Evolutionary conservation across 2,329 filamentous ascomycete genomes (phyloP).

Genomic region (Diaporthe australafricana): DNA sequence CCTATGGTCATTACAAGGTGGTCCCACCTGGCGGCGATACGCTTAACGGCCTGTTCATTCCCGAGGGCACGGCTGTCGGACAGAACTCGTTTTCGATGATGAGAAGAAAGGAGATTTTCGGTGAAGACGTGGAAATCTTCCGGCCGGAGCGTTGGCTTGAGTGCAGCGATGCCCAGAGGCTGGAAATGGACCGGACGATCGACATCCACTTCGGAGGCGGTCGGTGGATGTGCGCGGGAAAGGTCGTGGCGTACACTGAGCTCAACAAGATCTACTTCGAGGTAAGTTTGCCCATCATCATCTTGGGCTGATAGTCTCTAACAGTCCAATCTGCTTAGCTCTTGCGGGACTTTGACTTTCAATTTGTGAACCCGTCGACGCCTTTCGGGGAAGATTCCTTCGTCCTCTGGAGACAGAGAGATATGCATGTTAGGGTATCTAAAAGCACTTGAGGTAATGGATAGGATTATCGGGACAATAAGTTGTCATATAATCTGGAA

Average conservation of each 20-base stretch:
- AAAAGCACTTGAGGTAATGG: neutral
- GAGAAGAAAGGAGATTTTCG: slow-evolving; percentile 43
- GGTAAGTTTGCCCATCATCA: neutral
- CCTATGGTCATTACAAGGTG: slow-evolving; percentile 36
- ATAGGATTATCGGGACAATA: no score
- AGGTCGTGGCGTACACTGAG: slow-evolving; percentile 56
- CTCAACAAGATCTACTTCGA: slow-evolving; percentile 39
- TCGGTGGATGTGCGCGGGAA: slow-evolving; percentile 54
- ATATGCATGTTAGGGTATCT: slow-evolving; percentile 5
- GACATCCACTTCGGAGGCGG: slow-evolving; percentile 55
- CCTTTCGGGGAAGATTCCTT: neutral
- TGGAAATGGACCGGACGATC: slow-evolving; percentile 47
- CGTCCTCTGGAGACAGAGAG: slow-evolving; percentile 10
- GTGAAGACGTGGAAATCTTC: slow-evolving; percentile 68
- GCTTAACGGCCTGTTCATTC: slow-evolving; percentile 5
- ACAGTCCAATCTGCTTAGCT: neutral
- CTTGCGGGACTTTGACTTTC: slow-evolving; percentile 12
- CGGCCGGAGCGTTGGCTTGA: slow-evolving; percentile 69
- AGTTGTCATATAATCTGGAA: no score
- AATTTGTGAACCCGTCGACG: neutral
- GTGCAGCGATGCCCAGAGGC: slow-evolving; percentile 51
- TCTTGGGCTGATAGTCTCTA: neutral
- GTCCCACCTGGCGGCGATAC: slow-evolving; percentile 24
- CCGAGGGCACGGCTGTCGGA: slow-evolving; percentile 26
- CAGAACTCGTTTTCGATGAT: slow-evolving; percentile 27